A percentile compares a stretch with the other conserved stretches of the same genome.
These are phyloP conservation scores for Whalleya microplaca DNA, from an alignment of 2,329 filamentous ascomycete species.

Conservation along the genomic window DNA sequence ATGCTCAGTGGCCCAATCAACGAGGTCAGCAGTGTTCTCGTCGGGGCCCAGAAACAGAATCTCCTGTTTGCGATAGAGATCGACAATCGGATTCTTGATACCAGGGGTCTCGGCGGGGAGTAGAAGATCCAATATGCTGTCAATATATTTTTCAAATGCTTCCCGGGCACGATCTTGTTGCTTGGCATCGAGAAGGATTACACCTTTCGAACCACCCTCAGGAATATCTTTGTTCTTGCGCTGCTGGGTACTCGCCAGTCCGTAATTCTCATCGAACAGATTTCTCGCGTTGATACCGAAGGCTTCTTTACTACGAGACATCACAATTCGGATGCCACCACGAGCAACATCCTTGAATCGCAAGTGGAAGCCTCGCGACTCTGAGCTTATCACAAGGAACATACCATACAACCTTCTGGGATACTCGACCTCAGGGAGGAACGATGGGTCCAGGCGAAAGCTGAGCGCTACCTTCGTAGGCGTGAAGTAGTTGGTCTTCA, in stretches of 20 bases:
- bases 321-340: slow-evolving; percentile 97
- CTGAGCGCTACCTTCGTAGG: slow-evolving; percentile 97
- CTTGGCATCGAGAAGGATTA: slow-evolving; percentile 89
- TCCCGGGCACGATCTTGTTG: slow-evolving; percentile 92
- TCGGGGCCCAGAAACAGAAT: slow-evolving; percentile 99
- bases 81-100: slow-evolving; percentile 98
- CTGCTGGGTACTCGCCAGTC: slow-evolving; percentile 96
- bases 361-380: slow-evolving; percentile 95
- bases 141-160: slow-evolving; percentile 99
- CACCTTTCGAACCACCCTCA: slow-evolving; percentile 96
- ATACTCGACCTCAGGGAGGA: slow-evolving; percentile 91
- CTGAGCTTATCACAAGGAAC: slow-evolving; percentile 97
- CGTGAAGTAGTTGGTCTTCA: slow-evolving; percentile 98
- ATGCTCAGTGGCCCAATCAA: slow-evolving; percentile 98
- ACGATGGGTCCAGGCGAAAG: slow-evolving; percentile 88
- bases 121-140: slow-evolving; percentile 94
- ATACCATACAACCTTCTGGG: slow-evolving; percentile 93
- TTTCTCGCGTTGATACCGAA: slow-evolving; percentile 96
- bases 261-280: slow-evolving; percentile 98
- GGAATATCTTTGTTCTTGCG: slow-evolving; percentile 99
- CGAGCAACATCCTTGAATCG: slow-evolving; percentile 97
- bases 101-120: slow-evolving; percentile 88
- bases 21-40: slow-evolving; percentile 96
- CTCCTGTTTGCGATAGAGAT: slow-evolving; percentile 91
- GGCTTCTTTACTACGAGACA: slow-evolving; percentile 93